A percentile compares a stretch with the other conserved stretches of the same genome.
phyloP scores from a whole-genome alignment of 2,329 filamentous ascomycete genomes.

The Sarocladium strictum region DNA sequence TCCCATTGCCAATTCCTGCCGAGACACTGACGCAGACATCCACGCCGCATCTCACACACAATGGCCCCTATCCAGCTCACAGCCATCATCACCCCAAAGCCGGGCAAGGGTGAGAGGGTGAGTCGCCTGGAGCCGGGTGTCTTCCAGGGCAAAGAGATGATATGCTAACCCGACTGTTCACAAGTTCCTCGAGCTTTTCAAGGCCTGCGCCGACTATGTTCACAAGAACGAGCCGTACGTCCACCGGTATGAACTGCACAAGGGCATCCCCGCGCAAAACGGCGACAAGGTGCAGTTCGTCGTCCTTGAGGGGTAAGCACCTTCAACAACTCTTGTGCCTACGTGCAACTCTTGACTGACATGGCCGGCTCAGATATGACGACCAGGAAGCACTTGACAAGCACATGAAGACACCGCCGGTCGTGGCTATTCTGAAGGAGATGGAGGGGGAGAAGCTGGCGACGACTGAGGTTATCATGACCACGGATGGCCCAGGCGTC shows the following conservation, averaged over 20 bases:
- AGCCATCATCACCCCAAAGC: constrained; percentile 21
- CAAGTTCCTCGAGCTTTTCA: constrained; percentile 16
- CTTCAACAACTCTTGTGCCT: not conserved
- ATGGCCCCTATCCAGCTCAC: constrained; percentile 19
- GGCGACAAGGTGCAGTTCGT: constrained; percentile 18
- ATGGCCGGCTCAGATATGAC: constrained; percentile 14
- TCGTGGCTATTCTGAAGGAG: constrained; percentile 16
- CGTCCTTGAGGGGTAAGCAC: constrained; percentile 19
- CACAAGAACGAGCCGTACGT: constrained; percentile 19
- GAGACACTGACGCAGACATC: not conserved
- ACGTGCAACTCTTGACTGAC: not conserved
- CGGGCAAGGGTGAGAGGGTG: constrained; percentile 18
- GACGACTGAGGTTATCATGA: constrained; percentile 16
- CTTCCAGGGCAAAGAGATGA: too few relatives aligned
- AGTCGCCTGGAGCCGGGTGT: constrained; percentile 1
- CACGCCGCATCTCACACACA: not conserved
- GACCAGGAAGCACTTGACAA: constrained; percentile 18
- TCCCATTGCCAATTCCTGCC: too few relatives aligned
- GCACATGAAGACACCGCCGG: constrained; percentile 16
- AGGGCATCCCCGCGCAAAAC: constrained; percentile 17
- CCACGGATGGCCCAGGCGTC: constrained; percentile 13
- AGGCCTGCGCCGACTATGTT: constrained; percentile 17
- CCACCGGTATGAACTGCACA: constrained; percentile 20
- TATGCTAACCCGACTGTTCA: not conserved
- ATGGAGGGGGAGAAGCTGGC: constrained; percentile 15